These are phyloP conservation scores for Guadua angustifolia DNA, from an alignment of 176 grass and related monocot genomes.

Conservation along the genomic window DNA sequence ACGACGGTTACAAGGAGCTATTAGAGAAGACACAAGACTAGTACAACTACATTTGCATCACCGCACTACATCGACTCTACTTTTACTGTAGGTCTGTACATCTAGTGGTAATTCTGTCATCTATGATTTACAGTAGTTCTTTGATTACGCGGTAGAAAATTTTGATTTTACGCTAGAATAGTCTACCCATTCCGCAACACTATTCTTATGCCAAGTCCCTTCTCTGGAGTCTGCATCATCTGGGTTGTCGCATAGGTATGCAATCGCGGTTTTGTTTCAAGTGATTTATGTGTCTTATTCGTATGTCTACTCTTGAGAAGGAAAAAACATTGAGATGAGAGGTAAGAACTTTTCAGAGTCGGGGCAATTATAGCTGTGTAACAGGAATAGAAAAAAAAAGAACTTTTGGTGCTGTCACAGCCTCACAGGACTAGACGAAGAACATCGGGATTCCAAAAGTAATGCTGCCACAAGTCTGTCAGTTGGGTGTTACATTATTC, in stretches of 20 bases:
- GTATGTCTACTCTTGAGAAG: background rate
- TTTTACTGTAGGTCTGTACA: no score
- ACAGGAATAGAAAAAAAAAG: background rate
- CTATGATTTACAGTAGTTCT: no score
- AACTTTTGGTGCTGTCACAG: background rate
- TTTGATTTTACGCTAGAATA: no score
- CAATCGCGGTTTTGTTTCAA: constrained; percentile 10
- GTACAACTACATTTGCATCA: no score
- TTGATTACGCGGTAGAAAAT: no score
- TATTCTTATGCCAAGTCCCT: background rate
- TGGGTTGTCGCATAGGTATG: background rate
- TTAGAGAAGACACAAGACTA: no score
- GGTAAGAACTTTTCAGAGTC: background rate
- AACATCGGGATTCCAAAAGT: background rate
- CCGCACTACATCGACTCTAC: no score
- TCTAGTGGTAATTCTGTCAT: no score
- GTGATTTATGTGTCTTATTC: background rate
- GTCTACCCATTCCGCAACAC: no score
- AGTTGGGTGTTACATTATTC: background rate
- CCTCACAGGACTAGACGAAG: background rate
- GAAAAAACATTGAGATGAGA: background rate
- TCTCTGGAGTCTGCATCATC: background rate
- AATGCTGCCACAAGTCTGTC: background rate
- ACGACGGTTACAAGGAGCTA: no score
- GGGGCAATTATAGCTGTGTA: background rate